Evolutionary conservation across 2,329 filamentous ascomycete species (phyloP), one percentile per base, ranked within the genome.

Genomic region (Beauveria caledonica): DNA sequence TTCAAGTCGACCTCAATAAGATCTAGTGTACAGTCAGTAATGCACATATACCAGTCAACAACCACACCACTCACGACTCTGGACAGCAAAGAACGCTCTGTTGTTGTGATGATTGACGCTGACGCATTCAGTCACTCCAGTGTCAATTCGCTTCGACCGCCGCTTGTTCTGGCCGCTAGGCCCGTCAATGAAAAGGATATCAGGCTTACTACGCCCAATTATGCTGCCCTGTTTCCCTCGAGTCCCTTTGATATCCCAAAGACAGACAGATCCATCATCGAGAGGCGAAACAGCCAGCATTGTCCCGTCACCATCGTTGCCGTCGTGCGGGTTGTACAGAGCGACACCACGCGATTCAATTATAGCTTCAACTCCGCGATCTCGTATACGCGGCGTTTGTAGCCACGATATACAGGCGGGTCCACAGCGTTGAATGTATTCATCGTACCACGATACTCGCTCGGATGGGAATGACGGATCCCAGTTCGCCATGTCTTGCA

Each of bases 261-360:
- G 74, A 66, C 87, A 90, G n/a, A 97, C 81, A 56, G 89, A 91
- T 0, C 92, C 92, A 69, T 97, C 90, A 61, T 95, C 90, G 8
- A 96, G 77, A 2, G 92, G 90, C 0, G 88, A 87, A 17, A 96
- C 80, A 0, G 90, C 85, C 58, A 86, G 77, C 63, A 80, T 63
- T 3, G 74, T 75, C 33, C 73, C 75, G 17, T 66, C 59, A 3
- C 68, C 68, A 17, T 80, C 77, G 25, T 82, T 77, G 19, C 81
- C 74, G n/a, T 78, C 74, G 39, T 78, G 79, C 1, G 78, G 77
- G 23, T 74, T 76, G 66, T 87, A 86, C 9, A 94, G 69, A 0
- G 87, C 89, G 66, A 92, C 78, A 0, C 92, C 92, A 42, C 88
- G 86, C 7, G 86, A 85, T 68, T 95, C 90, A 40, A 84, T 74